phyloP scores from a whole-genome alignment of 306 rosid genomes.

The Albizia julibrissin region DNA sequence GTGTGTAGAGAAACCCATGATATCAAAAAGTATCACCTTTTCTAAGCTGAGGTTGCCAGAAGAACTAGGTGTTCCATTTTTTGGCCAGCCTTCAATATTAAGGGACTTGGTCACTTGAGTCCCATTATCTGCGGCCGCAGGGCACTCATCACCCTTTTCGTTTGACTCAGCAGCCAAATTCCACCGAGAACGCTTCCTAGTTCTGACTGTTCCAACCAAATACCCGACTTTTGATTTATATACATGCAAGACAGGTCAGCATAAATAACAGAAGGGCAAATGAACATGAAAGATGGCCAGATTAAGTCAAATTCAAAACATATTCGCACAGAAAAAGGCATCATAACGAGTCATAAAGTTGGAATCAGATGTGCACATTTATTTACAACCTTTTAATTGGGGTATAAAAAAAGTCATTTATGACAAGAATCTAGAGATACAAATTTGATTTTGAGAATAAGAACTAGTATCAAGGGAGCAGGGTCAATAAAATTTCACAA shows the following conservation, averaged over 20 bases:
- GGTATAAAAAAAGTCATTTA: background rate
- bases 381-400: background rate
- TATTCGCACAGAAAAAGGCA: constrained; percentile 23
- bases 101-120: constrained; percentile 42
- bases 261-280: constrained; percentile 27
- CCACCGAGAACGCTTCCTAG: constrained; percentile 79
- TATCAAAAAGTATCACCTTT: constrained; percentile 50
- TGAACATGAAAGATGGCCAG: background rate
- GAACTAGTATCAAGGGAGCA: constrained; percentile 8
- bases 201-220: constrained; percentile 52
- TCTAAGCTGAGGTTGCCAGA: constrained; percentile 42
- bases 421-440: background rate
- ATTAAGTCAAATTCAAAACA: constrained; percentile 13
- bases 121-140: constrained; percentile 38
- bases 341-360: constrained; percentile 22
- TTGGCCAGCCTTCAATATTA: constrained; percentile 57
- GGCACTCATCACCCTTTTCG: constrained; percentile 40
- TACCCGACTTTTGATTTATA: constrained; percentile 48
- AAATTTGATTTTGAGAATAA: constrained; percentile 21
- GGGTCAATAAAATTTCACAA: constrained; percentile 19
- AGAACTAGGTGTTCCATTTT: constrained; percentile 51
- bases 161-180: constrained; percentile 55
- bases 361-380: constrained; percentile 1
- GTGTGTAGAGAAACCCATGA: background rate
- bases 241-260: constrained; percentile 30